Evolutionary conservation across 1,284 basidiomycete genomes (phyloP), one percentile per base, ranked within the genome.

Genomic region (Anthracocystis walkeri): DNA sequence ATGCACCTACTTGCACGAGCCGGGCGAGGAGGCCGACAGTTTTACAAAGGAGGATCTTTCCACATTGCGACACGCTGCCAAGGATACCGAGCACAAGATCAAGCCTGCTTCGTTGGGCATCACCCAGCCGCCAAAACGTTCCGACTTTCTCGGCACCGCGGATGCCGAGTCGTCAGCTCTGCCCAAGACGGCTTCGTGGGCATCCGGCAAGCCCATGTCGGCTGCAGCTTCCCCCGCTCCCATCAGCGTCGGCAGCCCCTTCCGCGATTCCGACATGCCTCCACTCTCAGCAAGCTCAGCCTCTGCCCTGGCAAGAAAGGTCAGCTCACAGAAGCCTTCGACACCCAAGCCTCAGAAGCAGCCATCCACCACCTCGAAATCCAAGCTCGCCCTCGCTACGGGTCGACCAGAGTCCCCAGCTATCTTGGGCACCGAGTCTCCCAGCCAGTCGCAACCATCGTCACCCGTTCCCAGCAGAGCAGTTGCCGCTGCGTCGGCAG

Each of bases 1-100:
- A 67, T 99, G 96, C 87, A 92, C 95, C 89, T 93, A 94, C 85
- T 87, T 97, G 58, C 97, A 99, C 85, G 97, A 99, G 85, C 96
- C 95, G 91, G 96, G 95, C 21, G 97, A 98, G 79, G 96, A 99
- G 85, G 93, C 94, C 64, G 97, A 99, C 86, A 95, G 93, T 78
- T 97, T 85, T 55, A 85, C 83, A 14, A 85, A 85, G 50, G 83
- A 85, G 52, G 83, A 85, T 49, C 75, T 85, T 7, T 78, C 78
- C 27, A 84, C 82, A 40, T 62, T 84, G 66, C 81, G 82, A 7
- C 83, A 84, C 44, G 83, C 83, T 3, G 81, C 82, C 35, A 82
- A 83, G 55, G 83, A 84, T 51, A 78, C 82, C 38, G 83, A 84
- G 52, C 65, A 80, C 78, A 83, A 81, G 73, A 72, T 78, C 64